Evolutionary conservation across 202 grass and related monocot species (phyloP).

Genomic region (Bolboschoenoplectus hybrid): DNA sequence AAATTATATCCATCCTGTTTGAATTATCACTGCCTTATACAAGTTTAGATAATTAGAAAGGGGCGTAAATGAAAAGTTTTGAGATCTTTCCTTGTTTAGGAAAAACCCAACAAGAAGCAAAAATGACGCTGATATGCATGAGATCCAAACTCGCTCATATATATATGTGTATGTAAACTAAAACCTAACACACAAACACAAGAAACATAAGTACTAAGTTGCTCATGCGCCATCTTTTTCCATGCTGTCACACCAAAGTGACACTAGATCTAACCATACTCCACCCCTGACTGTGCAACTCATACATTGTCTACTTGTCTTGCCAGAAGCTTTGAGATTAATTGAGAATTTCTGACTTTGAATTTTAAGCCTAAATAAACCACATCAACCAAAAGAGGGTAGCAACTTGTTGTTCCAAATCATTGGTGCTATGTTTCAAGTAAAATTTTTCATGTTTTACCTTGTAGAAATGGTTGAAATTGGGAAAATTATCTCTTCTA

Average conservation of each 20-base stretch:
- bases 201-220: too few relatives aligned
- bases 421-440: not conserved
- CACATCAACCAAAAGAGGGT: too few relatives aligned
- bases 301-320: too few relatives aligned
- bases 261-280: constrained; percentile 10
- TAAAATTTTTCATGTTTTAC: not conserved
- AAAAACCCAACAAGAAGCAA: not conserved
- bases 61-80: not conserved
- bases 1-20: too few relatives aligned
- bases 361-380: not conserved
- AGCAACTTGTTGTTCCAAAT: not conserved
- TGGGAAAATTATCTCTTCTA: too few relatives aligned
- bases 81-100: not conserved
- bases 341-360: not conserved
- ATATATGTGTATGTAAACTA: not conserved
- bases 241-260: not conserved
- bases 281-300: not conserved
- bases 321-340: not conserved
- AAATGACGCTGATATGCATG: not conserved
- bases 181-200: not conserved
- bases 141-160: not conserved
- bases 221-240: not conserved
- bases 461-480: not conserved
- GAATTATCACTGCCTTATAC: too few relatives aligned
- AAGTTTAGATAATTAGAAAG: too few relatives aligned